A percentile compares a stretch with the other conserved stretches of the same genome.
phyloP scores from a whole-genome alignment of 495 filamentous ascomycete genomes.

The Collariella sp. region DNA sequence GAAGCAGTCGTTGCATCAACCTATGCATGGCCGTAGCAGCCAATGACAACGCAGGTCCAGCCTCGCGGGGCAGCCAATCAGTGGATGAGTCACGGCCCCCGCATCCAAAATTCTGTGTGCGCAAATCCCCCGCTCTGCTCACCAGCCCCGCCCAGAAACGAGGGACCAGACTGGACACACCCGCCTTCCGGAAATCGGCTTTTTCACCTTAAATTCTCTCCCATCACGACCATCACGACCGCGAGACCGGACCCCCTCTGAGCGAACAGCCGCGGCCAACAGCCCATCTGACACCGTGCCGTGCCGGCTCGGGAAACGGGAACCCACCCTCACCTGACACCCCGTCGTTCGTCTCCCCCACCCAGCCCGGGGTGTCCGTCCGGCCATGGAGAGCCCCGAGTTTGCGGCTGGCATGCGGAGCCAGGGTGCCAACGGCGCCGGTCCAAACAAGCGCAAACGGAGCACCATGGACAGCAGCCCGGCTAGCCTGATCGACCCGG shows the following conservation, averaged over 20 bases:
- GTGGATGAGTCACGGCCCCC: background rate
- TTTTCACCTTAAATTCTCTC: constrained; percentile 25
- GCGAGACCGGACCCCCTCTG: constrained; percentile 30
- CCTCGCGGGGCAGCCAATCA: background rate
- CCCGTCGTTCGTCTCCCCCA: constrained; percentile 7
- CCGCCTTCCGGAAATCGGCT: constrained; percentile 26
- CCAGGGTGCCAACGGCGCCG: constrained; percentile 28
- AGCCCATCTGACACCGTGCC: constrained; percentile 21
- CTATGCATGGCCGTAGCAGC: background rate
- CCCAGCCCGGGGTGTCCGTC: constrained; percentile 5
- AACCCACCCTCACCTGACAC: constrained; percentile 9
- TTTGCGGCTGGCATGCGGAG: constrained; percentile 35
- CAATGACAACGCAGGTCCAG: background rate
- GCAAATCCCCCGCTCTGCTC: background rate
- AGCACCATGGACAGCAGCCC: constrained; percentile 54
- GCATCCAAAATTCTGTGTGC: background rate
- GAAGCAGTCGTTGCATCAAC: no score
- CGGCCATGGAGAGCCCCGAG: constrained; percentile 28
- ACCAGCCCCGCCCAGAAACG: constrained; percentile 3
- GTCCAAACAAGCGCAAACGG: constrained; percentile 41
- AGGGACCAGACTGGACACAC: constrained; percentile 2
- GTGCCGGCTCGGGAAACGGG: constrained; percentile 21
- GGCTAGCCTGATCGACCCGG: constrained; percentile 56
- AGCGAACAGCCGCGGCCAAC: constrained; percentile 20
- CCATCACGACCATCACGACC: constrained; percentile 23